phyloP scores from a whole-genome alignment of 1,139 yeast species.

The Saccharomycopsis hybrid region DNA sequence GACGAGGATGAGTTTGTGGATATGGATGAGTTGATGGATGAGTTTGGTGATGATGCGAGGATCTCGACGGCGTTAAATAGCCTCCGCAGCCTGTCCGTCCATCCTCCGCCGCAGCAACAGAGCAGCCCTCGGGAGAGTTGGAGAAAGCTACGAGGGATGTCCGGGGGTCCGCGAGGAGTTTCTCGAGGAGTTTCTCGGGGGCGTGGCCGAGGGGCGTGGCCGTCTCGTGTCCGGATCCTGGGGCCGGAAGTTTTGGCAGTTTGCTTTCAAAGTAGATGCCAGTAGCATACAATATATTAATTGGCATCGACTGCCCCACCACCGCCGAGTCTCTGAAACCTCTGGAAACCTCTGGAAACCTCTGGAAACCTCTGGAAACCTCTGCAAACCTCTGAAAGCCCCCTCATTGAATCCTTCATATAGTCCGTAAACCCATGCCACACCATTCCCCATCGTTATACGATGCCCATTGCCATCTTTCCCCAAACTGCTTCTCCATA shows the following conservation, averaged over 20 bases:
- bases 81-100: background rate
- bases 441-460: constrained; percentile 22
- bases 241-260: no score
- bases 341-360: background rate
- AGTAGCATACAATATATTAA: no score
- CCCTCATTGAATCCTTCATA: background rate
- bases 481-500: constrained; percentile 25
- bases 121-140: no score
- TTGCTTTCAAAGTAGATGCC: no score
- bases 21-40: background rate
- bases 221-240: no score
- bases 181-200: no score
- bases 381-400: background rate
- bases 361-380: background rate
- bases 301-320: no score
- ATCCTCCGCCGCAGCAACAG: background rate
- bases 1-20: background rate
- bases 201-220: no score
- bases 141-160: no score
- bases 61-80: background rate
- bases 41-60: background rate
- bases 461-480: constrained; percentile 65
- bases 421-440: background rate
- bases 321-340: no score
- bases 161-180: no score